Evolutionary conservation across 2,329 filamentous ascomycete species (phyloP).

Genomic region (Ophiocordyceps robertsii): DNA sequence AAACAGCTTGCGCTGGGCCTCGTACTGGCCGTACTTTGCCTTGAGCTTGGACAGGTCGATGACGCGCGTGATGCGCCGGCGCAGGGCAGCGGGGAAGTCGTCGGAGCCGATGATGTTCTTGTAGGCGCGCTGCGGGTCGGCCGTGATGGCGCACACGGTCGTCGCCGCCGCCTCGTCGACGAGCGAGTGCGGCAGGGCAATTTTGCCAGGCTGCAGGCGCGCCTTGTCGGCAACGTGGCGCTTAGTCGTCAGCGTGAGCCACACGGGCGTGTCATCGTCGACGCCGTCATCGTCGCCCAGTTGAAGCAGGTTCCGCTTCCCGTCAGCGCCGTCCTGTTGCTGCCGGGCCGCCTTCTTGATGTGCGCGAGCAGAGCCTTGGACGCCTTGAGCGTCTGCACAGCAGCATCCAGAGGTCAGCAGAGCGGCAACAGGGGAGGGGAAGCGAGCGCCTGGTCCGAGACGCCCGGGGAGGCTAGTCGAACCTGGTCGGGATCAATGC

Average conservation of each 20-base stretch:
- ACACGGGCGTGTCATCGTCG: slow-evolving; percentile 39
- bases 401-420: not conserved
- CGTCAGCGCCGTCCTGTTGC: slow-evolving; percentile 23
- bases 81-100: slow-evolving; percentile 53
- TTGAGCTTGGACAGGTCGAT: slow-evolving; percentile 71
- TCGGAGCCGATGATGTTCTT: slow-evolving; percentile 74
- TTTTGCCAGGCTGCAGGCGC: slow-evolving; percentile 72
- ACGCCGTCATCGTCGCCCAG: slow-evolving; percentile 14
- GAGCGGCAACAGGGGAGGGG: no score
- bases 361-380: slow-evolving; percentile 47
- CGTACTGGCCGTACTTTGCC: slow-evolving; percentile 78
- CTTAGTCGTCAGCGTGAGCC: slow-evolving; percentile 52
- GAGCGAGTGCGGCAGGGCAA: slow-evolving; percentile 63
- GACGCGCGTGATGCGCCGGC: slow-evolving; percentile 57
- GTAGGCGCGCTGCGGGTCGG: slow-evolving; percentile 68
- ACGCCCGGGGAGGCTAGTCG: not conserved
- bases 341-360: slow-evolving; percentile 43
- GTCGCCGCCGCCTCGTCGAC: slow-evolving; percentile 44
- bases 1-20: slow-evolving; percentile 70
- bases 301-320: slow-evolving; percentile 43
- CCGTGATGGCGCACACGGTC: slow-evolving; percentile 77
- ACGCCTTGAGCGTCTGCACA: slow-evolving; percentile 44
- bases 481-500: slow-evolving; percentile 29
- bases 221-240: slow-evolving; percentile 57
- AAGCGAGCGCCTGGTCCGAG: not conserved